Evolutionary conservation across 1,139 yeast species (phyloP).

Genomic region (Kodamaea alishanica): DNA sequence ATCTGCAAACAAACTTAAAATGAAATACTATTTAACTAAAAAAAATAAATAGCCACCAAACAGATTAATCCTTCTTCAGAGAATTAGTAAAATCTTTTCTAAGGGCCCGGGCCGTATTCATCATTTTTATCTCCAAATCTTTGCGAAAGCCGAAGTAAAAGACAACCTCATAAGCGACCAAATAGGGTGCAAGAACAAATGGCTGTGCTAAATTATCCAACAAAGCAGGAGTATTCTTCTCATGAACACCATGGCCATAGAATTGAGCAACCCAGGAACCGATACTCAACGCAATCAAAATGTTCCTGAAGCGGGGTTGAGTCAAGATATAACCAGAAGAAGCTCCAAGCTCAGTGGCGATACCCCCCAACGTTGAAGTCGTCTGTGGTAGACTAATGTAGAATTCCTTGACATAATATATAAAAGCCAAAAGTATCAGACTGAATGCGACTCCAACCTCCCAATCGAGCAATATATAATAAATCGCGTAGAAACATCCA

Average conservation of each 20-base stretch:
- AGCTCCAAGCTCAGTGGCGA: too few relatives aligned
- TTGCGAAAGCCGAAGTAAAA: constrained; percentile 60
- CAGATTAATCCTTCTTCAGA: too few relatives aligned
- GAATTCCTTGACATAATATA: constrained; percentile 34
- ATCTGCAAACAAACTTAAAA: constrained; percentile 5
- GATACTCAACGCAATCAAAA: constrained; percentile 39
- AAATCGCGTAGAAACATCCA: constrained; percentile 36
- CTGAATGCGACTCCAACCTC: constrained; percentile 39
- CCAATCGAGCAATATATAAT: constrained; percentile 43
- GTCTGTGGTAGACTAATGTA: constrained; percentile 16
- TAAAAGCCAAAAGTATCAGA: constrained; percentile 35
- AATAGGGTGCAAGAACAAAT: constrained; percentile 84
- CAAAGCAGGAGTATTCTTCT: constrained; percentile 81
- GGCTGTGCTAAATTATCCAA: constrained; percentile 82
- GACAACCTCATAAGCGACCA: constrained; percentile 75
- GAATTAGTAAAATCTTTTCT: constrained; percentile 22
- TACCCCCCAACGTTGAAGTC: constrained; percentile 1
- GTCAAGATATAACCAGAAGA: too few relatives aligned
- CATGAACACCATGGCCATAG: constrained; percentile 82
- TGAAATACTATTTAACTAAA: background rate
- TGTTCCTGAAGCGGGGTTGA: too few relatives aligned
- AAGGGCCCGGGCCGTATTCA: constrained; percentile 44
- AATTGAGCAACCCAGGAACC: constrained; percentile 82
- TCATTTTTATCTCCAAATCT: constrained; percentile 54
- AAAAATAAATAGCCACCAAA: background rate